phyloP scores from a whole-genome alignment of 495 filamentous ascomycete genomes.

The Xylaria venustula region DNA sequence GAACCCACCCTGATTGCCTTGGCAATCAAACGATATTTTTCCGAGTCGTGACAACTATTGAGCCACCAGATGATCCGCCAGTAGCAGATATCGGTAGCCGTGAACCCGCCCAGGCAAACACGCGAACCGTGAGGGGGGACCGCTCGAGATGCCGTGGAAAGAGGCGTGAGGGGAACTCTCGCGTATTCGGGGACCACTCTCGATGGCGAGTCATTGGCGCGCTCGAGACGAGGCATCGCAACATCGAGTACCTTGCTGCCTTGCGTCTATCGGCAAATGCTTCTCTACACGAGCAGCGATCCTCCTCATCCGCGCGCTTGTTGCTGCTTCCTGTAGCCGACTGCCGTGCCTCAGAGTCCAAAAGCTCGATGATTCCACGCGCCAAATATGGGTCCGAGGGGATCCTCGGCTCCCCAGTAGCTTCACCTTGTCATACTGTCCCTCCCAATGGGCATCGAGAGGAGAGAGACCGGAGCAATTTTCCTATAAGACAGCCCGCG shows the following conservation, averaged over 20 bases:
- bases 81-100: background rate
- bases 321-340: background rate
- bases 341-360: background rate
- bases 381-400: background rate
- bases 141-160: background rate
- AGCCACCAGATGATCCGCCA: background rate
- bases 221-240: background rate
- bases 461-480: background rate
- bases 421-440: background rate
- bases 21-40: slow-evolving; percentile 13
- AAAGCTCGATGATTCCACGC: background rate
- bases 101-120: background rate
- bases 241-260: background rate
- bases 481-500: background rate
- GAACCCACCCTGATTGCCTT: slow-evolving; percentile 9
- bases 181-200: background rate
- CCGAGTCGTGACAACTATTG: background rate
- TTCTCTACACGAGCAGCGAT: slow-evolving; percentile 7
- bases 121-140: background rate
- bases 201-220: background rate
- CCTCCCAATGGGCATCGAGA: slow-evolving; percentile 8
- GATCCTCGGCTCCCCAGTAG: background rate
- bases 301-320: slow-evolving; percentile 17
- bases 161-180: background rate
- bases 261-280: slow-evolving; percentile 16